phyloP scores from a whole-genome alignment of 495 filamentous ascomycete species.

The Neurospora sp. region DNA sequence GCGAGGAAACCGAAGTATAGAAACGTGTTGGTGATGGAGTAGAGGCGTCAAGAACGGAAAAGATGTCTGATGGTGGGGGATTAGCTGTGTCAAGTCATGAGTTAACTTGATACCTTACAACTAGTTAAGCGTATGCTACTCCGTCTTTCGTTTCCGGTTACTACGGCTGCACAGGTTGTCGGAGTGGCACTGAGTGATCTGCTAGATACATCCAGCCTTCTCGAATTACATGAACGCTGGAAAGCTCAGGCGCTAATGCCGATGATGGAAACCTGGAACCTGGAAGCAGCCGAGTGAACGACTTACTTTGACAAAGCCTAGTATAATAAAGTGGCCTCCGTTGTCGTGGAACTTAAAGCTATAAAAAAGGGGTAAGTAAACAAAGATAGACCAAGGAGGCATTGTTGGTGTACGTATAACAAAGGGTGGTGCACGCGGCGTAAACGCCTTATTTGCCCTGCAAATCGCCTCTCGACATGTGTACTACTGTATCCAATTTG shows the following conservation, averaged over 20 bases:
- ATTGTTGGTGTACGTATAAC: neutral
- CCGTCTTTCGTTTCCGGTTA: neutral
- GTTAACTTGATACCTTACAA: neutral
- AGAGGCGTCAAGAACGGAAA: neutral
- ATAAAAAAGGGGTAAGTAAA: neutral
- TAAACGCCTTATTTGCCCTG: neutral
- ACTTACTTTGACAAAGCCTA: neutral
- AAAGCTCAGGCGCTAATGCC: neutral
- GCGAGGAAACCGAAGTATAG: slow-evolving; percentile 40
- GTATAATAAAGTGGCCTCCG: neutral
- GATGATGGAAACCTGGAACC: neutral
- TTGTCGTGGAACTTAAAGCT: neutral
- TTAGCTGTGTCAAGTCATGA: neutral
- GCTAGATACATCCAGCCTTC: neutral
- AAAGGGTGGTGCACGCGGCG: neutral
- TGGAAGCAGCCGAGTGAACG: neutral
- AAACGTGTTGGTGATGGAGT: slow-evolving; percentile 39
- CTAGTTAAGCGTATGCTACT: neutral
- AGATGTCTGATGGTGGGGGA: neutral
- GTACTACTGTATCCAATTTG: neutral
- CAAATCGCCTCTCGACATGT: neutral
- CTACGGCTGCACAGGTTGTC: neutral
- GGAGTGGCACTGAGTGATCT: neutral
- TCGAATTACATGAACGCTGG: neutral
- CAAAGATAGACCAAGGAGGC: neutral